These are phyloP conservation scores for Selenicereus undatus DNA, from an alignment of 148 eudicot genomes.

Conservation along the genomic window DNA sequence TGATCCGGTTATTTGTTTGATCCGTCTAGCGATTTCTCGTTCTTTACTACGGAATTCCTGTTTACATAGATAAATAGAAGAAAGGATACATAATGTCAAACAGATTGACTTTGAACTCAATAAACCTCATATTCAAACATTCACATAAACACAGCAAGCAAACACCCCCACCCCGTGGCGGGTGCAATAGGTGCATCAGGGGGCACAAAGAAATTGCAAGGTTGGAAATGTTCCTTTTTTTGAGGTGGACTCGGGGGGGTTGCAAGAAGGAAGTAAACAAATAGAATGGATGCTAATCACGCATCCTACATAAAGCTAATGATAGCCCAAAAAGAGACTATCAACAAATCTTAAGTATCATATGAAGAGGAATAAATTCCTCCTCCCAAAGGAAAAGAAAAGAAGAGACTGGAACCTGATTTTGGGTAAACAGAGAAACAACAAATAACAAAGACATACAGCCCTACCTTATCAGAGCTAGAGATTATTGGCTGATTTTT, in stretches of 20 bases:
- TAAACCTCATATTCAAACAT: not conserved
- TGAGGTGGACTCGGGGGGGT: too few species aligned
- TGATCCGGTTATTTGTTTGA: constrained; percentile 56
- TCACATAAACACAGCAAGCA: not conserved
- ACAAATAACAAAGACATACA: not conserved
- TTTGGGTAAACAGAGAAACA: not conserved
- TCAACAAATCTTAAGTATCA: too few species aligned
- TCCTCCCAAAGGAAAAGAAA: not conserved
- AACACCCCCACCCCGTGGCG: not conserved
- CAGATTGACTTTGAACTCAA: not conserved
- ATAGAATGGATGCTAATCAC: too few species aligned
- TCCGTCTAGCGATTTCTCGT: constrained; percentile 46
- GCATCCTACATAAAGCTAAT: too few species aligned
- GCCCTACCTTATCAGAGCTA: constrained; percentile 47
- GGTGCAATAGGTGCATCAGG: too few species aligned
- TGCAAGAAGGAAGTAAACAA: too few species aligned
- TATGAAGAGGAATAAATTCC: too few species aligned
- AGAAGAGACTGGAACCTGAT: too few species aligned
- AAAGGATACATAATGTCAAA: not conserved
- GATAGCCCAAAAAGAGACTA: too few species aligned
- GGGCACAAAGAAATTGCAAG: too few species aligned
- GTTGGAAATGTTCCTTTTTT: too few species aligned
- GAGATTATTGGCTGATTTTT: constrained; percentile 41
- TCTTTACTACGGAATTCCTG: constrained; percentile 56
- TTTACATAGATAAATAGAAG: constrained; percentile 13